phyloP scores from a whole-genome alignment of 2,329 filamentous ascomycete species.

The Teratosphaeria zuluensis region DNA sequence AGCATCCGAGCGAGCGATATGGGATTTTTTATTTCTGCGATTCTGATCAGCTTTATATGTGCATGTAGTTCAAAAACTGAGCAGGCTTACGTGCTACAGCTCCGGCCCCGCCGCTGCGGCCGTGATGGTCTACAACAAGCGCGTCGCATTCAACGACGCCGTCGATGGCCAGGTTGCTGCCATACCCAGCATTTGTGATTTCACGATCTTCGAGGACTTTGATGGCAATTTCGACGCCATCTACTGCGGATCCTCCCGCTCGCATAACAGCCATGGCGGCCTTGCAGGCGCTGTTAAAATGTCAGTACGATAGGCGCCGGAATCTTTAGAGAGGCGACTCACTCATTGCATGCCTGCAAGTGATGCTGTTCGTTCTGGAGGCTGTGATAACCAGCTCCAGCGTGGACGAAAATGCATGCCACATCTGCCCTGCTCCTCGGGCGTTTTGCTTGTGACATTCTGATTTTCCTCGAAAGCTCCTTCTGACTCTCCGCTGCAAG shows the following conservation, averaged over 20 bases:
- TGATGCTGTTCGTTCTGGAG: conserved; percentile 75
- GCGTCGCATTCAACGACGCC: conserved; percentile 92
- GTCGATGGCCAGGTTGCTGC: conserved; percentile 86
- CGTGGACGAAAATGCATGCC: conserved; percentile 86
- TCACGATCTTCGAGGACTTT: conserved; percentile 83
- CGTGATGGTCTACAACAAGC: conserved; percentile 80
- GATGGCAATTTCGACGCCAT: conserved; percentile 84
- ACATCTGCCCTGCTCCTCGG: conserved; percentile 36
- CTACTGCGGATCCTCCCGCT: conserved; percentile 67
- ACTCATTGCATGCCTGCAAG: conserved; percentile 81
- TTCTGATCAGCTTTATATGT: neutral
- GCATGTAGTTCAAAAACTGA: neutral
- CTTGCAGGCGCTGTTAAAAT: conserved; percentile 59
- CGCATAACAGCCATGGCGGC: conserved; percentile 73
- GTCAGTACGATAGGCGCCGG: conserved; percentile 10
- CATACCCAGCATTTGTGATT: conserved; percentile 93
- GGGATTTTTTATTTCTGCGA: conserved; percentile 78
- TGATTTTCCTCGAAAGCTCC: conserved; percentile 1
- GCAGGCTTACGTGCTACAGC: conserved; percentile 68
- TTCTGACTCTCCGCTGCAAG: neutral
- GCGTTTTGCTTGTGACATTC: conserved; percentile 32
- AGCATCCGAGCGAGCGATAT: conserved; percentile 78
- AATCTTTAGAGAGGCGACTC: conserved; percentile 31
- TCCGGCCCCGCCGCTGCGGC: conserved; percentile 85
- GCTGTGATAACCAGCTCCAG: conserved; percentile 90